Conservation (phyloP, 1,284 basidiomycete species). For the Puccinia coronata region DNA sequence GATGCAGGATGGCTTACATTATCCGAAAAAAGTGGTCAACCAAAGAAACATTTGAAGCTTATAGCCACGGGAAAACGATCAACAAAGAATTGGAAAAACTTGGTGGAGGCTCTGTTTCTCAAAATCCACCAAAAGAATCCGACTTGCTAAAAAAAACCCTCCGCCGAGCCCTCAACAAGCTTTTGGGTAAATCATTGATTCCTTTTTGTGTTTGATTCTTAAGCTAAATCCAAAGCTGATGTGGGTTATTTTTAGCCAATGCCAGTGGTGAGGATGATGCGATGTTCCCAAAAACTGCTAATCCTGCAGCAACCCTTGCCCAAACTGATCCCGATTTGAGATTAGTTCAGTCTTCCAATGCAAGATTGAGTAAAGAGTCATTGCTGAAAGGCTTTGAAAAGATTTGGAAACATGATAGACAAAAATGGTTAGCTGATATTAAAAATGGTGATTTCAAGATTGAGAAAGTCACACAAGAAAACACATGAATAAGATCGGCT, state of each 20-base stretch:
- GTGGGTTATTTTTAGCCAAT: too few relatives aligned
- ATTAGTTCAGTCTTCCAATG: background rate
- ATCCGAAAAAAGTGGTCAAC: background rate
- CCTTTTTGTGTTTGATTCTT: too few relatives aligned
- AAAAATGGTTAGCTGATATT: conserved; percentile 6
- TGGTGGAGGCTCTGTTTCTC: background rate
- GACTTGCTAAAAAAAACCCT: background rate
- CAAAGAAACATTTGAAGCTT: conserved; percentile 9
- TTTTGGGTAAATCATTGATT: background rate
- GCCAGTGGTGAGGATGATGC: too few relatives aligned
- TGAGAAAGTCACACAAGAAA: background rate
- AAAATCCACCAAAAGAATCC: background rate
- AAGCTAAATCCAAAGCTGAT: too few relatives aligned
- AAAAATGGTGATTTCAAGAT: background rate
- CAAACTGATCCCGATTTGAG: background rate
- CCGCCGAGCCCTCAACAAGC: background rate
- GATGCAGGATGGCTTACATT: background rate
- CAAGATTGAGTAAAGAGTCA: background rate
- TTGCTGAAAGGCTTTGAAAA: background rate
- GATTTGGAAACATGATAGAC: background rate
- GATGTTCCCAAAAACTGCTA: background rate
- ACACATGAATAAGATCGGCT: too few relatives aligned
- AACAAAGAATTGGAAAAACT: background rate
- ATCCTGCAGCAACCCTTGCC: background rate
- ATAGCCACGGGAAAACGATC: background rate